phyloP scores from a whole-genome alignment of 1,284 basidiomycete genomes.

The Athelia sp. region DNA sequence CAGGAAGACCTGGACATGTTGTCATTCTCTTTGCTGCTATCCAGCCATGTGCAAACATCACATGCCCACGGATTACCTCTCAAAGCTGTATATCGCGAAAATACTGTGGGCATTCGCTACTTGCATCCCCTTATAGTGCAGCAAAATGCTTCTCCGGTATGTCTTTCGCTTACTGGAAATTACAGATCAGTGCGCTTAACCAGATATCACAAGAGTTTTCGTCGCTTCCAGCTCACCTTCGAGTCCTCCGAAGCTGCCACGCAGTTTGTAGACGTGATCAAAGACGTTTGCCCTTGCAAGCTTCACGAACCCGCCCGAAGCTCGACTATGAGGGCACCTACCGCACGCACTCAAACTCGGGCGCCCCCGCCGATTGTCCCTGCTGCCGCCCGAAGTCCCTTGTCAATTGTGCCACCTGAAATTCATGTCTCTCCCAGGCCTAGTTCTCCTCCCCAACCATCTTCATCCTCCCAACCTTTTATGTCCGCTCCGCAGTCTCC shows the following conservation, averaged over 20 bases:
- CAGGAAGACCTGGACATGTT: constrained; percentile 74
- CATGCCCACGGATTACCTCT: constrained; percentile 52
- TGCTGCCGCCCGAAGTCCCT: background rate
- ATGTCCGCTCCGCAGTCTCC: background rate
- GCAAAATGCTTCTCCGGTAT: constrained; percentile 35
- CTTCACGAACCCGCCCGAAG: background rate
- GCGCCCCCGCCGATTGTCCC: background rate
- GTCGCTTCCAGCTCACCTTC: constrained; percentile 73
- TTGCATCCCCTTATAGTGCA: constrained; percentile 41
- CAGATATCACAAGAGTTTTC: constrained; percentile 41
- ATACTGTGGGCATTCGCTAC: constrained; percentile 68
- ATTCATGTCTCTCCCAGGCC: background rate
- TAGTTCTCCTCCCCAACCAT: background rate
- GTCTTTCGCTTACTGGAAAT: constrained; percentile 8
- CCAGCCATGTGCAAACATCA: constrained; percentile 16
- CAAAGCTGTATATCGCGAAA: constrained; percentile 71
- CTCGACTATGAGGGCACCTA: background rate
- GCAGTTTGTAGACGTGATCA: constrained; percentile 58
- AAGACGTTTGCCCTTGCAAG: constrained; percentile 68
- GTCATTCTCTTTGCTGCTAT: constrained; percentile 46
- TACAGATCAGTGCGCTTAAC: constrained; percentile 9
- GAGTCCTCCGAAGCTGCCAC: constrained; percentile 37
- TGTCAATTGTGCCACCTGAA: background rate
- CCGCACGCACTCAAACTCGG: background rate
- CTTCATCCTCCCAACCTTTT: background rate